Evolutionary conservation across 1,284 basidiomycete species (phyloP).

Genomic region (Cutaneotrichosporon dermatis): DNA sequence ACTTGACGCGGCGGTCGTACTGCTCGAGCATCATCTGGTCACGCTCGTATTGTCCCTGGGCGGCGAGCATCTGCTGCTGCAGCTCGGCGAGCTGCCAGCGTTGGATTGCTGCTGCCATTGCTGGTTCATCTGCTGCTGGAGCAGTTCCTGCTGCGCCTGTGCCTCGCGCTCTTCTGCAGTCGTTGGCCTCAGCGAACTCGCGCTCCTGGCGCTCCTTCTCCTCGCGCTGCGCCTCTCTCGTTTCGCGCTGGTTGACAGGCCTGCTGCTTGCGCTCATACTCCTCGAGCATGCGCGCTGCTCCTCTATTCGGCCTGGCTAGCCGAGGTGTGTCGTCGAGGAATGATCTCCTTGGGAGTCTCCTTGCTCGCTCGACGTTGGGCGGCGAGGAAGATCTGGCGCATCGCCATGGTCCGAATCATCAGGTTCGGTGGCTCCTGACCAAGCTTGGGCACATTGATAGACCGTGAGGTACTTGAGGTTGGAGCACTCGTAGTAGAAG

Average conservation of each 20-base stretch:
- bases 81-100: constrained; percentile 61
- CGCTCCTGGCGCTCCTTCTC: constrained; percentile 74
- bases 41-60: constrained; percentile 96
- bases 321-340: constrained; percentile 56
- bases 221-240: constrained; percentile 74
- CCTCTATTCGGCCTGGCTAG: constrained; percentile 75
- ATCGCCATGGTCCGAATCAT: constrained; percentile 52
- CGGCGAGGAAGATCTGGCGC: constrained; percentile 84
- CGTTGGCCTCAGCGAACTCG: constrained; percentile 70
- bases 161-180: constrained; percentile 70
- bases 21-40: constrained; percentile 98
- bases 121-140: constrained; percentile 62
- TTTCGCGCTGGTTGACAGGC: constrained; percentile 71
- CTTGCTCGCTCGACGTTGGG: constrained; percentile 59
- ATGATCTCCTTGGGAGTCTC: constrained; percentile 62
- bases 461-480: constrained; percentile 88
- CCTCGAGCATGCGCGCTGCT: constrained; percentile 94
- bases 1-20: constrained; percentile 95
- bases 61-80: constrained; percentile 83
- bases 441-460: constrained; percentile 93
- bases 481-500: constrained; percentile 97
- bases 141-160: constrained; percentile 78
- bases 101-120: constrained; percentile 52
- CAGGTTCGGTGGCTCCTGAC: constrained; percentile 94
- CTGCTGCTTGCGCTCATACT: constrained; percentile 94